Conservation (phyloP, 331 rosid species). For the Malus hybrid region DNA sequence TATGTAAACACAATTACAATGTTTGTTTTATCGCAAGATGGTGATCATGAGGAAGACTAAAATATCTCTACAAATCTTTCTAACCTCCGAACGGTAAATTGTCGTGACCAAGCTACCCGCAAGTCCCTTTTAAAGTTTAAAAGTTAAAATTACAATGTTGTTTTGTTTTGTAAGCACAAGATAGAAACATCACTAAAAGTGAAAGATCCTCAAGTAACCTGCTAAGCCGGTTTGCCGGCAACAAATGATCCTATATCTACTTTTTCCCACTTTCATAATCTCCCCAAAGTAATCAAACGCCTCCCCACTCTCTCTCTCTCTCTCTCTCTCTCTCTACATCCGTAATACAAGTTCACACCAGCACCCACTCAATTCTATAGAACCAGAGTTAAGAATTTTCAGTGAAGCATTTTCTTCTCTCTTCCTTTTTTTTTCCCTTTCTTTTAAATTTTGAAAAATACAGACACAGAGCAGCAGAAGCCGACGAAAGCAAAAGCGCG, state of each 20-base stretch:
- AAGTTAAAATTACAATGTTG: background rate
- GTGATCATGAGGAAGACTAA: rapidly evolving
- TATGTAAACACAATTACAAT: too few species aligned
- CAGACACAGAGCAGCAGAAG: background rate
- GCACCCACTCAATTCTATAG: background rate
- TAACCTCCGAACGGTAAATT: too few species aligned
- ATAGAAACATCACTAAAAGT: background rate
- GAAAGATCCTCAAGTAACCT: conserved; percentile 3
- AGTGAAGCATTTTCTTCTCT: background rate
- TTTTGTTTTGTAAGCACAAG: background rate
- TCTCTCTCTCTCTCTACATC: background rate
- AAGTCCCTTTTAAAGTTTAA: too few species aligned
- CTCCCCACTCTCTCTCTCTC: too few species aligned
- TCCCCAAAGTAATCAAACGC: background rate
- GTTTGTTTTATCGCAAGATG: too few species aligned
- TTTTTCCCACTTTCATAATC: background rate
- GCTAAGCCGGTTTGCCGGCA: conserved; percentile 30
- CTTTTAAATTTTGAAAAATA: background rate
- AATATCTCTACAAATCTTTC: too few species aligned
- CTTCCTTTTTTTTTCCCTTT: background rate
- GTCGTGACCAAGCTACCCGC: too few species aligned
- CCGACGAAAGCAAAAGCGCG: background rate
- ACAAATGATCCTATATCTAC: background rate
- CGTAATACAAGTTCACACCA: conserved; percentile 6
- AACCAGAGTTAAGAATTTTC: background rate